phyloP scores from a whole-genome alignment of 371 early-diverging fungal species.

The Rhizopus delemar region DNA sequence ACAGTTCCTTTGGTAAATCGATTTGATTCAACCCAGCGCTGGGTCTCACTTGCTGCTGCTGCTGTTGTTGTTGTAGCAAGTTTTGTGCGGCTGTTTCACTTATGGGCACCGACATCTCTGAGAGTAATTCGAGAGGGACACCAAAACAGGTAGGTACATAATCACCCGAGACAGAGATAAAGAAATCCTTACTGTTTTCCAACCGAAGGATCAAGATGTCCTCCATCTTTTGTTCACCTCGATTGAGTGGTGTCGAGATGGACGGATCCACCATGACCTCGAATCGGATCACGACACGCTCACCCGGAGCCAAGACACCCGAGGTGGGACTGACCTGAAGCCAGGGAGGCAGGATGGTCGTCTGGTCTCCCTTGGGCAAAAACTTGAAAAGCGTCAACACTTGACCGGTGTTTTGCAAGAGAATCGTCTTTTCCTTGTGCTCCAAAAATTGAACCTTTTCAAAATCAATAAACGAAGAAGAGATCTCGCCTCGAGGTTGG shows the following conservation, averaged over 20 bases:
- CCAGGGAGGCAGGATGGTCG: conserved; percentile 64
- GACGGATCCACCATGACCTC: conserved; percentile 67
- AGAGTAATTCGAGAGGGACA: conserved; percentile 62
- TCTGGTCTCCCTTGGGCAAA: conserved; percentile 63
- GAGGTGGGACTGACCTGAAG: conserved; percentile 63
- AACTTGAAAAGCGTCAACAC: conserved; percentile 73
- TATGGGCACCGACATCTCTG: conserved; percentile 59
- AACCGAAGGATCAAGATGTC: conserved; percentile 83
- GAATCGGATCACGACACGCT: conserved; percentile 63
- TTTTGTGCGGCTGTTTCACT: conserved; percentile 28
- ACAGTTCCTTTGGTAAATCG: conserved; percentile 79
- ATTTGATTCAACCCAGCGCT: conserved; percentile 36
- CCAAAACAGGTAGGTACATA: conserved; percentile 81
- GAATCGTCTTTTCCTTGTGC: conserved; percentile 55
- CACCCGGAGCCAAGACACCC: conserved; percentile 74
- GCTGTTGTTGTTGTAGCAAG: conserved; percentile 3
- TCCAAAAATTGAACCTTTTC: conserved; percentile 76
- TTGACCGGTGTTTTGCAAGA: conserved; percentile 78
- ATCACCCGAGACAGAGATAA: conserved; percentile 70
- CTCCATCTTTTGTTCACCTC: conserved; percentile 61
- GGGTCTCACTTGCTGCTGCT: not conserved
- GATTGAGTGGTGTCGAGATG: conserved; percentile 69
- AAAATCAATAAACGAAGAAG: conserved; percentile 67
- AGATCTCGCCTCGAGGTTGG: conserved; percentile 72
- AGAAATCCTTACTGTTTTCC: conserved; percentile 82